Percentiles rank a stretch among this genome's conserved stretches.
These are phyloP conservation scores for Westerdykella aurantiaca DNA, from an alignment of 2,329 filamentous ascomycete genomes.

Conservation along the genomic window DNA sequence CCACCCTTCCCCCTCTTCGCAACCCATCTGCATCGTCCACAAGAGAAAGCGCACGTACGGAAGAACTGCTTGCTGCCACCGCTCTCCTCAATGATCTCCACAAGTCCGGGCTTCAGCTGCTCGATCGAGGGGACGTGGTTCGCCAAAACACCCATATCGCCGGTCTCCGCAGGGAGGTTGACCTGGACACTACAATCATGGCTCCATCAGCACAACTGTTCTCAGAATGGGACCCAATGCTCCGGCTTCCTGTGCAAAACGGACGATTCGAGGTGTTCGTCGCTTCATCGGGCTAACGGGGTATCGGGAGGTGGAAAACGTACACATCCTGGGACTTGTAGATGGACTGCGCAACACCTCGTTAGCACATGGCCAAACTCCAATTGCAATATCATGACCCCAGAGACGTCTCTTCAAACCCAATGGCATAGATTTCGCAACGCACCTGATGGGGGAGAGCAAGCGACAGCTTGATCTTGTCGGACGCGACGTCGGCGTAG, in stretches of 20 bases:
- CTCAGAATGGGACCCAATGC: neutral
- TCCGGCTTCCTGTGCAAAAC: neutral
- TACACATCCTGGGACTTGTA: conserved; percentile 69
- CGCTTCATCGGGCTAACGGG: conserved; percentile 23
- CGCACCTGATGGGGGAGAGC: conserved; percentile 97
- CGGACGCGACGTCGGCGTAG: conserved; percentile 61
- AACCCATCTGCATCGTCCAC: neutral
- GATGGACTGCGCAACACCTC: conserved; percentile 49
- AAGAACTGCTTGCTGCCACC: conserved; percentile 95
- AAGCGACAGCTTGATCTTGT: conserved; percentile 91
- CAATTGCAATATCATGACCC: neutral
- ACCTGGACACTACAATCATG: conserved; percentile 71
- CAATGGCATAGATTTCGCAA: neutral
- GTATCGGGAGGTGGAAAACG: conserved; percentile 29
- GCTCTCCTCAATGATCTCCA: conserved; percentile 92
- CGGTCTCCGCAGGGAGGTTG: conserved; percentile 96
- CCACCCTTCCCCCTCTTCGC: neutral
- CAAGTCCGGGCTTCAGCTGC: conserved; percentile 93
- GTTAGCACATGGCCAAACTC: conserved; percentile 18
- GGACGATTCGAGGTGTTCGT: conserved; percentile 5
- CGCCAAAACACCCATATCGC: conserved; percentile 98
- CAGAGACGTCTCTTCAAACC: neutral
- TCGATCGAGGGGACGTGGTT: conserved; percentile 99
- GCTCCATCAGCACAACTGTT: conserved; percentile 15
- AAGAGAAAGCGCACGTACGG: conserved; percentile 57